A percentile compares a stretch with the other conserved stretches of the same genome.
phyloP scores from a whole-genome alignment of 495 filamentous ascomycete species.

The Penicillium subrubescens region DNA sequence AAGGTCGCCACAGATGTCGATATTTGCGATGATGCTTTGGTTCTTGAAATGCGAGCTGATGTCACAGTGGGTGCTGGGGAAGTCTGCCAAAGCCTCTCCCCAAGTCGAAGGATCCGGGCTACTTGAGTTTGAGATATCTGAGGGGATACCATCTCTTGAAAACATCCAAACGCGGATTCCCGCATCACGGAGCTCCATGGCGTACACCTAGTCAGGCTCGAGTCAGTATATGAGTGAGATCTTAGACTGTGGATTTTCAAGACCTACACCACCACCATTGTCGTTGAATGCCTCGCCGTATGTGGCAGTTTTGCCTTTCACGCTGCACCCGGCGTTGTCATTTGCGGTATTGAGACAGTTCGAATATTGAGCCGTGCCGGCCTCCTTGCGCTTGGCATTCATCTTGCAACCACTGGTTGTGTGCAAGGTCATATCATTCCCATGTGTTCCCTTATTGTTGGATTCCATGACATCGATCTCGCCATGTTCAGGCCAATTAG shows the following conservation, averaged over 20 bases:
- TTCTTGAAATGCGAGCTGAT: slow-evolving; percentile 37
- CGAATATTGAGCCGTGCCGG: slow-evolving; percentile 21
- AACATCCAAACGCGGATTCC: slow-evolving; percentile 48
- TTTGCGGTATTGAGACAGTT: slow-evolving; percentile 27
- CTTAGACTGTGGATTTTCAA: not conserved
- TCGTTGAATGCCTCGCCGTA: slow-evolving; percentile 42
- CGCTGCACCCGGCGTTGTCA: slow-evolving; percentile 40
- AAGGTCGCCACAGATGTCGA: slow-evolving; percentile 37
- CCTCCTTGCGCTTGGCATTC: slow-evolving; percentile 41
- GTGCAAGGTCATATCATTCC: slow-evolving; percentile 40
- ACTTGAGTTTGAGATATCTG: slow-evolving; percentile 29
- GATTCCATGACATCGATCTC: slow-evolving; percentile 46
- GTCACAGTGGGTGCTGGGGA: slow-evolving; percentile 40
- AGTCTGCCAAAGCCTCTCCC: slow-evolving; percentile 37
- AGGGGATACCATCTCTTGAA: slow-evolving; percentile 32
- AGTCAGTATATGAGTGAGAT: not conserved
- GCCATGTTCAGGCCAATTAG: slow-evolving; percentile 52
- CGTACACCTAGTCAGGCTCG: slow-evolving; percentile 28
- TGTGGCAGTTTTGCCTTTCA: slow-evolving; percentile 30
- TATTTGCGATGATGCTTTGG: slow-evolving; percentile 39
- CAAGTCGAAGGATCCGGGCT: slow-evolving; percentile 39
- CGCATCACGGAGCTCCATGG: slow-evolving; percentile 38
- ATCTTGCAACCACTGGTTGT: slow-evolving; percentile 38
- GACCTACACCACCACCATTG: slow-evolving; percentile 41
- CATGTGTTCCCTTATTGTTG: slow-evolving; percentile 35